Percentiles rank a stretch among this genome's conserved stretches.
Conservation (phyloP, 306 rosid species). For the Mimosa bimucronata region DNA sequence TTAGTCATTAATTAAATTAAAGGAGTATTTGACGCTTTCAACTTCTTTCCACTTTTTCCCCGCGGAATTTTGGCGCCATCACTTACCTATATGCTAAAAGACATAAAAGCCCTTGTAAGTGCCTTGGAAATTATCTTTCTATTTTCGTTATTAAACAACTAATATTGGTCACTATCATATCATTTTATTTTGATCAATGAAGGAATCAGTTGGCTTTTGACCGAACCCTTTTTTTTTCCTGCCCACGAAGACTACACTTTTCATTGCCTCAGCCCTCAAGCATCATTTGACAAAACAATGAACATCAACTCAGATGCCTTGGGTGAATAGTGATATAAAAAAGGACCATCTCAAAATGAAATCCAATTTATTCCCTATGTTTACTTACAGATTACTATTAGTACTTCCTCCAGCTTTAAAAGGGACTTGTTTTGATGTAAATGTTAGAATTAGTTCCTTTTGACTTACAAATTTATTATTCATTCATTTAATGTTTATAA, state of each 20-base stretch:
- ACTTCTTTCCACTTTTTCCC: not conserved
- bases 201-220: slow-evolving; percentile 21
- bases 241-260: not conserved
- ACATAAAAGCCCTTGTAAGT: not conserved
- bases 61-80: not conserved
- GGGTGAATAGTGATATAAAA: too few relatives aligned
- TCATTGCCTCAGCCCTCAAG: not conserved
- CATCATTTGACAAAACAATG: not conserved
- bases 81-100: not conserved
- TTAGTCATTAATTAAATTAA: not conserved
- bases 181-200: not conserved
- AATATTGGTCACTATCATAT: not conserved
- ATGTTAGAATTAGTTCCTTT: too few relatives aligned
- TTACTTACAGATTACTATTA: too few relatives aligned
- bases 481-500: too few relatives aligned
- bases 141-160: not conserved
- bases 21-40: slow-evolving; percentile 11
- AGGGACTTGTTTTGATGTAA: too few relatives aligned
- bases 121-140: not conserved
- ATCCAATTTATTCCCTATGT: too few relatives aligned
- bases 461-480: too few relatives aligned
- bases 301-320: not conserved
- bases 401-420: too few relatives aligned
- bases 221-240: not conserved
- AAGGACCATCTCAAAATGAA: too few relatives aligned